Evolutionary conservation across 352 stramenopile genomes (phyloP), one percentile per base, ranked within the genome.

Genomic region (Pythium myriotylum): DNA sequence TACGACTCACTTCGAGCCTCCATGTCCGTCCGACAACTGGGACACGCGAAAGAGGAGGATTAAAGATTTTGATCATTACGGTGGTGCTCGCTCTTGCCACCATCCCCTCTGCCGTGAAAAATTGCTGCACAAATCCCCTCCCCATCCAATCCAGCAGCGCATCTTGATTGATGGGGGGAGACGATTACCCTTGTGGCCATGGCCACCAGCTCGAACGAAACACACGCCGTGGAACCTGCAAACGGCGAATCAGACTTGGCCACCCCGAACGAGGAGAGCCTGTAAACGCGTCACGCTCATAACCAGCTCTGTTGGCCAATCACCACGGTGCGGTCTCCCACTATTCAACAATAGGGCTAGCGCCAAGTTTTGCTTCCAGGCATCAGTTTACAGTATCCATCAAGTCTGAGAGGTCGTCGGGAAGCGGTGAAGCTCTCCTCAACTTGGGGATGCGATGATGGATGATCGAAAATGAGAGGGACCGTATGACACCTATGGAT

Each of bases 401-500:
- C 29, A 35, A 35, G 29, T 35, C 5, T 35, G 5, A 35, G 29
- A 35, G 29, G 29, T 10, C 10, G 5, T 5, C 29, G 5, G 29
- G 5, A 35, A 5, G 10, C 5, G 29, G 10, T 10, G 29, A 35
- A 5, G 5, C 5, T 35, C 0, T 43, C 0, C 19, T 29, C n/a
- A 32, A 7, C 3, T 13, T 12, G 52, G 39, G 23, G 39, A 50
- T 59, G 52, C 9, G 32, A 41, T 58, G 57, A 56, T 65, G 48
- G 57, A 53, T 65, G 57, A 65, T 65, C 26, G 17, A 35, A 4
- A 58, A 52, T 59, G 8, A 19, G 39, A 65, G 57, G 57, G 20
- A 58, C 24, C 57, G 57, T 65, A 59, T 57, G 57, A 65, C 57
- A 59, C 35, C 33, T 41, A 48, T 33, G 45, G n/a, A 17, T 56